These are phyloP conservation scores for Pisolithus marmoratus DNA, from an alignment of 768 basidiomycete species.

Conservation along the genomic window DNA sequence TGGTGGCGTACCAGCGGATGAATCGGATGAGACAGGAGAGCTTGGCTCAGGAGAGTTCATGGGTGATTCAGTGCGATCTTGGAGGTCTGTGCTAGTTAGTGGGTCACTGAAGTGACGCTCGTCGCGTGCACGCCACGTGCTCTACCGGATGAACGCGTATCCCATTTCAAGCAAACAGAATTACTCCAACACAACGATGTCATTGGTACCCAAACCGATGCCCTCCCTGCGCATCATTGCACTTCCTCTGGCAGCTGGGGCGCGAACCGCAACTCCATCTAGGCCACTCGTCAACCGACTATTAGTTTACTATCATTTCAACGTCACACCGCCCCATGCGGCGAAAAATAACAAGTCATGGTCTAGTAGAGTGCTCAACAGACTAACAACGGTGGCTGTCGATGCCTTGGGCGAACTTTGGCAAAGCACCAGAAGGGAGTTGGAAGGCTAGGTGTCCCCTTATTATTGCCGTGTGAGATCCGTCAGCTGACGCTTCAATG, in stretches of 20 bases:
- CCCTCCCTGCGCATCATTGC: slow-evolving; percentile 41
- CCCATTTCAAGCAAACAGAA: too few relatives aligned
- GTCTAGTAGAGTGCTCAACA: slow-evolving; percentile 31
- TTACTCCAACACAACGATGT: slow-evolving; percentile 8
- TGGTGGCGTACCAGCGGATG: slow-evolving; percentile 31
- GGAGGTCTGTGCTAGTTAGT: not conserved
- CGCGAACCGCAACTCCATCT: slow-evolving; percentile 4
- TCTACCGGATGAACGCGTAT: not conserved
- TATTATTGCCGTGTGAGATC: not conserved
- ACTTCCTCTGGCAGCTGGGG: slow-evolving; percentile 37
- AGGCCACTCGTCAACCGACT: slow-evolving; percentile 12
- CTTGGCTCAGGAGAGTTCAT: slow-evolving; percentile 36
- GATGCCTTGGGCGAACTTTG: slow-evolving; percentile 62
- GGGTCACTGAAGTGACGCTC: too few relatives aligned
- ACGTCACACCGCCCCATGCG: slow-evolving; percentile 22
- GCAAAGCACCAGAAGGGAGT: slow-evolving; percentile 54
- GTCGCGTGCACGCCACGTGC: slow-evolving; percentile 21
- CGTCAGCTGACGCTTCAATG: slow-evolving; percentile 4
- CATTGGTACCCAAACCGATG: slow-evolving; percentile 8
- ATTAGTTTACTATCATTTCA: slow-evolving; percentile 40
- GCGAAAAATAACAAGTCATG: slow-evolving; percentile 28
- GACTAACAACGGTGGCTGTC: slow-evolving; percentile 46
- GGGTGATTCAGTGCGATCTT: not conserved
- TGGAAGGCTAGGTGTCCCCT: slow-evolving; percentile 60
- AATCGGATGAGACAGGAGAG: slow-evolving; percentile 32